Evolutionary conservation across 2,329 filamentous ascomycete species (phyloP).

Genomic region (Thelonectria blattea): DNA sequence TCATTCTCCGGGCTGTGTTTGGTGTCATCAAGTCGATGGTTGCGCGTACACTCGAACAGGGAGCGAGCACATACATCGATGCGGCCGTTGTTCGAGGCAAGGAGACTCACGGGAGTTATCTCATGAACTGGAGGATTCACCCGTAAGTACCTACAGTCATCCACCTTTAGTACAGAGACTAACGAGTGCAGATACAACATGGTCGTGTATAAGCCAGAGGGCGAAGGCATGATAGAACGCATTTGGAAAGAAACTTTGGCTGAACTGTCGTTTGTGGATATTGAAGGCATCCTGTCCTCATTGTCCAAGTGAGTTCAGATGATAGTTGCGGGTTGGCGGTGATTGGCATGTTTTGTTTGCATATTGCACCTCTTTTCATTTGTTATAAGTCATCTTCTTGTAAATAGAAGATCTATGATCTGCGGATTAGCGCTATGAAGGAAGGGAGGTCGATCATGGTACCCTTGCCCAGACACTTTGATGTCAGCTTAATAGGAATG

Average conservation of each 20-base stretch:
- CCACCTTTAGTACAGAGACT: constrained; percentile 2
- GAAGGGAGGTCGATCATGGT: neutral
- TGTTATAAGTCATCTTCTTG: too few relatives aligned
- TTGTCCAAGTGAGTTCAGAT: constrained; percentile 13
- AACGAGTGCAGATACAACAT: constrained; percentile 40
- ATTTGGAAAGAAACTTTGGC: constrained; percentile 49
- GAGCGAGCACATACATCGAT: constrained; percentile 30
- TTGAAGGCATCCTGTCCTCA: constrained; percentile 26
- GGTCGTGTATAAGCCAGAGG: constrained; percentile 44
- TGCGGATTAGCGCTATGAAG: neutral
- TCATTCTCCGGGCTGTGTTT: constrained; percentile 22
- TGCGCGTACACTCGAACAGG: constrained; percentile 24
- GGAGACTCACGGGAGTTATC: constrained; percentile 33
- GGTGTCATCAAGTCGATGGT: constrained; percentile 15
- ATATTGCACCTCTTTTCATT: neutral
- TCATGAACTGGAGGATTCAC: constrained; percentile 36
- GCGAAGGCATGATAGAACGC: constrained; percentile 41
- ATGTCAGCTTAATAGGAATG: neutral
- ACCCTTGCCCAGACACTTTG: neutral
- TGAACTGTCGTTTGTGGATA: constrained; percentile 43
- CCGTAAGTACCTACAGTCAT: constrained; percentile 25
- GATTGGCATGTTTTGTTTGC: too few relatives aligned
- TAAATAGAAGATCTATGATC: neutral
- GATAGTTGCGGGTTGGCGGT: neutral
- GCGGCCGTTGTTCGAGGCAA: constrained; percentile 30